phyloP scores from a whole-genome alignment of 2,329 filamentous ascomycete species.

The Stagonosporopsis vannaccii region DNA sequence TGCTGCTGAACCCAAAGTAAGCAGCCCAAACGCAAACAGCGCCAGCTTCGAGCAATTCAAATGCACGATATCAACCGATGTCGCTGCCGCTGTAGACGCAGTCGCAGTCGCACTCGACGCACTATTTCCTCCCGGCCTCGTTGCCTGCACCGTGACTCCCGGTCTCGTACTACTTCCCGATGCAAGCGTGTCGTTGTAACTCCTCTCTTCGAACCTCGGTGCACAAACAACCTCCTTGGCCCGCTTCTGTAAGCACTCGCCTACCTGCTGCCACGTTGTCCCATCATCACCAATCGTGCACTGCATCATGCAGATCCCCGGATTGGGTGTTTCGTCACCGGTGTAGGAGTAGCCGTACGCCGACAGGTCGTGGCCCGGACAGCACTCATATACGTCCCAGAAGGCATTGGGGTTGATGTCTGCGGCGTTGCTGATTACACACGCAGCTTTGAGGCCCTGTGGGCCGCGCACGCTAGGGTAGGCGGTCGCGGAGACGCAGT shows the following conservation, averaged over 20 bases:
- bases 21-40: background rate
- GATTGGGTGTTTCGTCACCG: background rate
- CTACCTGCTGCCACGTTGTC: slow-evolving; percentile 25
- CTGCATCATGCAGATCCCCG: slow-evolving; percentile 17
- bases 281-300: slow-evolving; percentile 14
- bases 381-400: slow-evolving; percentile 34
- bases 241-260: slow-evolving; percentile 29
- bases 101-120: background rate
- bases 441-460: slow-evolving; percentile 9
- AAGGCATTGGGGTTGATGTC: slow-evolving; percentile 32
- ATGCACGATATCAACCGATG: background rate
- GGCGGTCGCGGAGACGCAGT: background rate
- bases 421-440: slow-evolving; percentile 30
- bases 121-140: background rate
- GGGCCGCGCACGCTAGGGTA: slow-evolving; percentile 7
- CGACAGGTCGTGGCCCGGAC: slow-evolving; percentile 16
- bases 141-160: background rate
- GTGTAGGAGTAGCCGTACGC: slow-evolving; percentile 13
- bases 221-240: slow-evolving; percentile 26
- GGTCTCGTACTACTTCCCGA: background rate
- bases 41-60: background rate
- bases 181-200: background rate
- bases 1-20: background rate
- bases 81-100: background rate
- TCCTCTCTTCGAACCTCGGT: slow-evolving; percentile 8